A percentile compares a stretch with the other conserved stretches of the same genome.
Conservation (phyloP, 2,329 filamentous ascomycete genomes). For the Rachicladosporium sp. region DNA sequence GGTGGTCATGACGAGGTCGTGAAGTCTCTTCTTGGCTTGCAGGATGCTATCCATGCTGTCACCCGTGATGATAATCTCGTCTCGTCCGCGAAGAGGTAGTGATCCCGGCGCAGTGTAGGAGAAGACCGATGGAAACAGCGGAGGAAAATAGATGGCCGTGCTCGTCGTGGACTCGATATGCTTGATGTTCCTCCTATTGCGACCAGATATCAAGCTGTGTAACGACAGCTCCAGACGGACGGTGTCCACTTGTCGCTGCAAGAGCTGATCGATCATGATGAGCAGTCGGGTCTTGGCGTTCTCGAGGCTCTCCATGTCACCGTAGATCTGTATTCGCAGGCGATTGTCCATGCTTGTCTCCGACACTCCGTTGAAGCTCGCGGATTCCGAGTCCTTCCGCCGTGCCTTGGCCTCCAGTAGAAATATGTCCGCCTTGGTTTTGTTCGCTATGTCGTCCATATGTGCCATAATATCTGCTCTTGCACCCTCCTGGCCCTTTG, state of each 20-base stretch:
- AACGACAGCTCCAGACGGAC: constrained; percentile 75
- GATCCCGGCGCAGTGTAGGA: constrained; percentile 78
- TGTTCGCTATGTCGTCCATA: constrained; percentile 73
- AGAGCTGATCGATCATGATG: constrained; percentile 92
- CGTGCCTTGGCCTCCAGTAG: constrained; percentile 67
- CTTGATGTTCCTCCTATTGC: constrained; percentile 95
- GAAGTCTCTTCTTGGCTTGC: constrained; percentile 79
- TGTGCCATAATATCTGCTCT: constrained; percentile 67
- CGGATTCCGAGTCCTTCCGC: constrained; percentile 63
- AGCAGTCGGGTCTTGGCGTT: constrained; percentile 92
- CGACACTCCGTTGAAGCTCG: constrained; percentile 63
- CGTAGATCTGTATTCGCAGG: constrained; percentile 86
- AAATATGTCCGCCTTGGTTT: constrained; percentile 93
- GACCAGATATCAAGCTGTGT: constrained; percentile 84
- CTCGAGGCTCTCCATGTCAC: constrained; percentile 87
- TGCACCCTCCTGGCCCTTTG: constrained; percentile 42
- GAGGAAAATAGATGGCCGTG: constrained; percentile 96
- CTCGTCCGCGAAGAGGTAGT: constrained; percentile 60
- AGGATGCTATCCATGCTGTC: constrained; percentile 74
- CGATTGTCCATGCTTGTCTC: constrained; percentile 76
- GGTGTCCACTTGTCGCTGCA: constrained; percentile 62
- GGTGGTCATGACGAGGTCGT: constrained; percentile 68
- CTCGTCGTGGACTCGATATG: constrained; percentile 89
- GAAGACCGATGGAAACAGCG: constrained; percentile 82
- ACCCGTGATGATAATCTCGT: constrained; percentile 91